Percentiles rank a stretch among this genome's conserved stretches.
Evolutionary conservation across 176 grass and related monocot genomes (phyloP).

Genomic region (Carex parvula): DNA sequence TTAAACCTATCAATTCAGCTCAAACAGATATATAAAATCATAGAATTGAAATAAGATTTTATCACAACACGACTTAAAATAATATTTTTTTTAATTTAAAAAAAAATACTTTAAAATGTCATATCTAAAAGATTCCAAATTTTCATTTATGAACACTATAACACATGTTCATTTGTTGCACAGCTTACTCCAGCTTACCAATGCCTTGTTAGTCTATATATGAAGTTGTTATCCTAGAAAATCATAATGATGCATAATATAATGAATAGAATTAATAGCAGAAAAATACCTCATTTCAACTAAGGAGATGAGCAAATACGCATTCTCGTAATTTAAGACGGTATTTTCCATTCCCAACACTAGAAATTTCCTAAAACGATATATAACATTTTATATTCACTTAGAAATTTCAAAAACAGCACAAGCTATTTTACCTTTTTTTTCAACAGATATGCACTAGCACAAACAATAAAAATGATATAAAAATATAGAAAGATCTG

Average conservation of each 20-base stretch:
- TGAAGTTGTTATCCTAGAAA: not conserved
- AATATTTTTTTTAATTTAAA: not conserved
- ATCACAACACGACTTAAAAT: not conserved
- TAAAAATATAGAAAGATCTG: not conserved
- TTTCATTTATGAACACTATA: not conserved
- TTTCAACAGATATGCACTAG: not conserved
- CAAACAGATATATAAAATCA: not conserved
- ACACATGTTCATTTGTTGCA: not conserved
- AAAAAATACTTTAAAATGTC: not conserved
- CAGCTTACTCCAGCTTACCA: not conserved
- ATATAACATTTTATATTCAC: not conserved
- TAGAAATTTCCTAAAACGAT: not conserved
- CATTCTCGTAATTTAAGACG: not conserved
- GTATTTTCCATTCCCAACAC: not conserved
- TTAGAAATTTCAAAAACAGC: not conserved
- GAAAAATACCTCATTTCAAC: not conserved
- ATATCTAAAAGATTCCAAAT: not conserved
- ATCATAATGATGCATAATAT: not conserved
- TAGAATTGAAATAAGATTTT: not conserved
- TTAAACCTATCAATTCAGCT: not conserved
- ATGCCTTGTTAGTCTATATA: not conserved
- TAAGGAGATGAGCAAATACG: not conserved
- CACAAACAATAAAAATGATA: not conserved
- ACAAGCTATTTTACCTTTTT: not conserved
- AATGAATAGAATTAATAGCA: not conserved